Conservation (phyloP, 2,329 filamentous ascomycete genomes). For the Aspergillus pseudoviridinutans region DNA sequence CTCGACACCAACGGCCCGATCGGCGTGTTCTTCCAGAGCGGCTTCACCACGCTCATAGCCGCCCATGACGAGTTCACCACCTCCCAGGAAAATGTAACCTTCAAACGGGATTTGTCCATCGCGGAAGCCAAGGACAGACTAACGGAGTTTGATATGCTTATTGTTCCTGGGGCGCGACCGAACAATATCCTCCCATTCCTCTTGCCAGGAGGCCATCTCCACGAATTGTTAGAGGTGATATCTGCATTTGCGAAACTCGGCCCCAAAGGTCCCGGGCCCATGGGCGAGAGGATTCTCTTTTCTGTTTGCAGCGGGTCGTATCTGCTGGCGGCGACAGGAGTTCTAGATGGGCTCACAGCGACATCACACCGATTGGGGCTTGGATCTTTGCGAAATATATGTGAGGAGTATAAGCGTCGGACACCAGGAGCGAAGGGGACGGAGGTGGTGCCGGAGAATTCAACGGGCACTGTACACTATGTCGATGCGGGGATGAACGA, state of each 20-base stretch:
- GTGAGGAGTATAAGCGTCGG: neutral
- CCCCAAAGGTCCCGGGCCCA: neutral
- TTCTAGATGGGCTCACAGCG: neutral
- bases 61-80: neutral
- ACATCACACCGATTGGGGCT: neutral
- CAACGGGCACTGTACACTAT: neutral
- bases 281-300: neutral
- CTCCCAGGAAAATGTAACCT: neutral
- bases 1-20: slow-evolving; percentile 1
- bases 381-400: neutral
- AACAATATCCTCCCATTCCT: neutral
- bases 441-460: neutral
- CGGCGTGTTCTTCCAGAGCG: neutral
- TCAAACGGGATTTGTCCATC: neutral
- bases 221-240: neutral
- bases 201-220: neutral
- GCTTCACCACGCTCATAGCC: neutral
- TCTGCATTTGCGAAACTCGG: neutral
- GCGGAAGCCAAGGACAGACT: neutral
- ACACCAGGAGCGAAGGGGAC: neutral
- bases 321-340: neutral
- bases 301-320: neutral
- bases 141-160: neutral
- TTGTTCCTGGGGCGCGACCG: neutral
- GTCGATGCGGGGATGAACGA: neutral